Conservation (phyloP, 345 rosid genomes). For the Bretschneidera sinensis region DNA sequence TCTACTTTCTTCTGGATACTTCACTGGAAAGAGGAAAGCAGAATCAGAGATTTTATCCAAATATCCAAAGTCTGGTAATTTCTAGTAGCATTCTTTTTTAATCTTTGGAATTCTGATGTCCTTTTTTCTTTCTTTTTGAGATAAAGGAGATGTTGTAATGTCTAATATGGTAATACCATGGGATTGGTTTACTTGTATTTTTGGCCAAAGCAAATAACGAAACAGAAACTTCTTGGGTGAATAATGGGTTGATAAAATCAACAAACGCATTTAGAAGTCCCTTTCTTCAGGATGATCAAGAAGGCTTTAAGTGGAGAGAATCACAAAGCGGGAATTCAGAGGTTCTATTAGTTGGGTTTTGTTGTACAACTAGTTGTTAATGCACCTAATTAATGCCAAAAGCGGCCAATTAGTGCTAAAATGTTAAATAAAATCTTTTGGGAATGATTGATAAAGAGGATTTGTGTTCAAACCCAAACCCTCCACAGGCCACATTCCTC, state of each 20-base stretch:
- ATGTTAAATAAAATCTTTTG: too few species aligned
- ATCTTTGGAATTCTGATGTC: too few species aligned
- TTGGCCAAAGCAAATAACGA: too few species aligned
- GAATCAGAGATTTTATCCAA: conserved; percentile 88
- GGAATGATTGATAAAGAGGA: too few species aligned
- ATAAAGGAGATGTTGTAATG: too few species aligned
- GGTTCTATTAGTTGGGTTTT: not conserved
- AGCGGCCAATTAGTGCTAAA: too few species aligned
- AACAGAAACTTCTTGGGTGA: not conserved
- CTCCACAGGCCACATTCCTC: not conserved
- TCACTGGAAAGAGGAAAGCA: conserved; percentile 85
- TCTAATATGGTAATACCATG: too few species aligned
- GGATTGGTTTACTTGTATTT: too few species aligned
- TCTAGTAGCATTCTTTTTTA: not conserved
- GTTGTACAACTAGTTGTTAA: too few species aligned
- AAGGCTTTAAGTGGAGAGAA: not conserved
- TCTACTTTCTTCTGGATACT: conserved; percentile 71
- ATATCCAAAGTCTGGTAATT: conserved; percentile 77
- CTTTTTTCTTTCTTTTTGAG: too few species aligned
- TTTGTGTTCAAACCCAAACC: too few species aligned
- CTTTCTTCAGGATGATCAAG: not conserved
- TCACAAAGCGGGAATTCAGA: not conserved
- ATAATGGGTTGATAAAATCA: not conserved
- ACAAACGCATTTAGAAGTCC: not conserved
- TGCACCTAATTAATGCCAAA: too few species aligned